Base-by-base conservation (phyloP, 2,329 filamentous ascomycete genomes). In the Cladosporium sp. region DNA sequence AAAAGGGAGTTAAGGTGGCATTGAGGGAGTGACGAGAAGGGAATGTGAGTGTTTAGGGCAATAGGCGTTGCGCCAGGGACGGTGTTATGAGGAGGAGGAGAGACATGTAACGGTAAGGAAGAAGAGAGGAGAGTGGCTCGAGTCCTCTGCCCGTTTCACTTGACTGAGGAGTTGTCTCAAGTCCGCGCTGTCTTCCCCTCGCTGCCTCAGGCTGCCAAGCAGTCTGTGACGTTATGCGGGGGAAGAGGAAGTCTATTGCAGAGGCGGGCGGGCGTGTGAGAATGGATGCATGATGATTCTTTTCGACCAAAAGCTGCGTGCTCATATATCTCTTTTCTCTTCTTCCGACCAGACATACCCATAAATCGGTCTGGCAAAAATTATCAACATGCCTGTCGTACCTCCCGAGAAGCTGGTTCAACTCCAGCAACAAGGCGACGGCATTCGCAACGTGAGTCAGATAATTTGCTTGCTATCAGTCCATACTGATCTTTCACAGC, bases 361-460 rank as follows among this genome's bases (percentile, higher is more conserved):
- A 4, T 9, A 9, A 9, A 27, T 5, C 22, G 4, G 22, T 27
- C 9, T 27, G 22, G 22, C 9, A 27, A 27, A 27, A 27, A 9
- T 9, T 9, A 27, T 19, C 40, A 35, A 35, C 41, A 98, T 98
- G 93, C 92, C 93, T 57, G 84, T 96, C 58, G 89, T 98, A 59
- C 86, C 82, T 57, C 83, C 91, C 56, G 88, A 96, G 60, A 91
- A 94, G 77, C 82, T 98, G 65, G 86, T 93, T 60, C 82, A 84
- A 70, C 83, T 98, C 60, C 93, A 98, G 76, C 82, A 83, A 68
- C 86, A 91, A 67, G 82, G 90, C 60, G 83, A 91, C 58, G 87
- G 91, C 70, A 86, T 98, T 67, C 82, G 93, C 75, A 98, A 98
- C 79, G 90, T 94, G 77, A 69, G 81, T 68, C 61, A 98, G 32